phyloP scores from a whole-genome alignment of 2,329 filamentous ascomycete genomes.

The Trichoderma sp. region DNA sequence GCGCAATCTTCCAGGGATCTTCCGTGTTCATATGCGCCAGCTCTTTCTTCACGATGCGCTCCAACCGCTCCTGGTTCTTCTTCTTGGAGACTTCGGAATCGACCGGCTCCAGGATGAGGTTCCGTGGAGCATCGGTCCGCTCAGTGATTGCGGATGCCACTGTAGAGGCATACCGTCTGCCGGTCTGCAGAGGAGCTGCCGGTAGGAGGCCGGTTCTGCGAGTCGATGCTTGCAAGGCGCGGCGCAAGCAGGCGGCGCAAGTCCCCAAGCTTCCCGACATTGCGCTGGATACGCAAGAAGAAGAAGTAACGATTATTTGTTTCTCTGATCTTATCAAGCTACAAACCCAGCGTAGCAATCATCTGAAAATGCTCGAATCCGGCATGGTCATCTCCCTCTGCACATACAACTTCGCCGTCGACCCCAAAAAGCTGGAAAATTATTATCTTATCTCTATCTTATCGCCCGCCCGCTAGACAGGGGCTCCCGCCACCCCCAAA shows the following conservation, averaged over 20 bases:
- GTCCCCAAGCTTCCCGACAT: slow-evolving; percentile 11
- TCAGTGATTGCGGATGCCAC: slow-evolving; percentile 10
- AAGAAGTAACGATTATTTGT: too few relatives aligned
- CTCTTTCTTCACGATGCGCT: slow-evolving; percentile 54
- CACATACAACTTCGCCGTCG: too few relatives aligned
- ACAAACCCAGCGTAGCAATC: not conserved
- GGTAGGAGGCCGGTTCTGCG: slow-evolving; percentile 1
- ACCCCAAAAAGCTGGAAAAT: not conserved
- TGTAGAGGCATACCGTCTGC: slow-evolving; percentile 28
- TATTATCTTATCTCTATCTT: slow-evolving; percentile 15
- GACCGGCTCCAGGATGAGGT: slow-evolving; percentile 27
- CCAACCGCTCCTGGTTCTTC: slow-evolving; percentile 35
- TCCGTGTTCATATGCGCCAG: slow-evolving; percentile 63
- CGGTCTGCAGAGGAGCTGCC: slow-evolving; percentile 24
- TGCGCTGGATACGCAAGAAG: not conserved
- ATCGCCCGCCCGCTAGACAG: slow-evolving; percentile 12
- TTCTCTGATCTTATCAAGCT: not conserved
- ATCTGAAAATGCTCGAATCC: not conserved
- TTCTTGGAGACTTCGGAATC: slow-evolving; percentile 26
- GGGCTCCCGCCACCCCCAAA: slow-evolving; percentile 11
- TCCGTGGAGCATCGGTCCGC: slow-evolving; percentile 31
- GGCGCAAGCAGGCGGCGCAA: slow-evolving; percentile 32
- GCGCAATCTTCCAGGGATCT: slow-evolving; percentile 73
- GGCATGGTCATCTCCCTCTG: not conserved
- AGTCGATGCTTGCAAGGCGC: slow-evolving; percentile 30